Evolutionary conservation across 495 filamentous ascomycete genomes (phyloP).

Genomic region (Pseudevernia furfuracea): DNA sequence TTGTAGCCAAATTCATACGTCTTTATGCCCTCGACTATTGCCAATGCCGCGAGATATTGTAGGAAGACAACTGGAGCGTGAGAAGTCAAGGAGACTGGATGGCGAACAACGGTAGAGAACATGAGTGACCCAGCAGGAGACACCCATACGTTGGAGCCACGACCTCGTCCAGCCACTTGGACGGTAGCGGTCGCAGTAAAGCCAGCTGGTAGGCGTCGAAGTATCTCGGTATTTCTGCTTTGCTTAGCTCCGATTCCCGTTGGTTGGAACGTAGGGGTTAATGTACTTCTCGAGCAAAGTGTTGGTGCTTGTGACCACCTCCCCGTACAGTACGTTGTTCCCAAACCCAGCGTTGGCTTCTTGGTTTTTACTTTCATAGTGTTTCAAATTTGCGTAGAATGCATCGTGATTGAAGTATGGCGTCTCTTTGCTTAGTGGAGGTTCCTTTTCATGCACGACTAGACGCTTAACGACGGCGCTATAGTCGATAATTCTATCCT

Average conservation of each 20-base stretch:
- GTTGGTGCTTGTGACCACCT: conserved; percentile 90
- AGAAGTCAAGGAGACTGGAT: conserved; percentile 59
- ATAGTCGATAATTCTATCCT: conserved; percentile 66
- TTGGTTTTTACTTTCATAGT: conserved; percentile 53
- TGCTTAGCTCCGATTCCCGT: conserved; percentile 21
- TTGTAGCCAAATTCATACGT: conserved; percentile 69
- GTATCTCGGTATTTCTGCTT: conserved; percentile 64
- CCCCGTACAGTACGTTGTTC: conserved; percentile 72
- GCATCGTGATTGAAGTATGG: conserved; percentile 82
- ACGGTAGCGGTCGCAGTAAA: conserved; percentile 87
- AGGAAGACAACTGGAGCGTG: conserved; percentile 85
- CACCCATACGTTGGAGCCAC: conserved; percentile 91
- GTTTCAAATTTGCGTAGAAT: conserved; percentile 64
- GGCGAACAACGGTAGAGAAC: conserved; percentile 78
- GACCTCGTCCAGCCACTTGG: conserved; percentile 84
- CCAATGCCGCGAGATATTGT: conserved; percentile 86
- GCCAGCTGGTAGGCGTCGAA: conserved; percentile 68
- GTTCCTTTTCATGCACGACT: conserved; percentile 59
- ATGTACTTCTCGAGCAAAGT: conserved; percentile 85
- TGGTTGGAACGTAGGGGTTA: background rate
- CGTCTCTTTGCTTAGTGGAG: conserved; percentile 66
- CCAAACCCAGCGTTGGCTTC: conserved; percentile 62
- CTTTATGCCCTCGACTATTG: conserved; percentile 80
- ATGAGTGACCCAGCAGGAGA: conserved; percentile 80
- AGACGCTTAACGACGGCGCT: conserved; percentile 63